Conservation (phyloP, 2,329 filamentous ascomycete genomes). For the Zymoseptoria crescenta region DNA sequence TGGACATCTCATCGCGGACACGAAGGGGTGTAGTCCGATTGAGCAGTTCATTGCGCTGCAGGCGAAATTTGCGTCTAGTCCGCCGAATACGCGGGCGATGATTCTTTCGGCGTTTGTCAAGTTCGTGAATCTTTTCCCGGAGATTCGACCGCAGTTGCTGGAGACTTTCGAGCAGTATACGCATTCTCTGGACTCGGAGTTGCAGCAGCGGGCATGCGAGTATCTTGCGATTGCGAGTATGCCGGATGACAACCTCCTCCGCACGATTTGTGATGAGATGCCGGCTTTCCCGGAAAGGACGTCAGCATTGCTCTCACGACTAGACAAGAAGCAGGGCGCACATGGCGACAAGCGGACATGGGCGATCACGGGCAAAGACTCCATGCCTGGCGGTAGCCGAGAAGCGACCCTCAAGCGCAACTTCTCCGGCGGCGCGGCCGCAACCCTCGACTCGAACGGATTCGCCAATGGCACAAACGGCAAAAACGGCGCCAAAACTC, state of each 20-base stretch:
- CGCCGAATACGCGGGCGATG: constrained; percentile 83
- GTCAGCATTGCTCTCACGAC: constrained; percentile 79
- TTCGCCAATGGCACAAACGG: constrained; percentile 22
- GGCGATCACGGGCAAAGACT: constrained; percentile 95
- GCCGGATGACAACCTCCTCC: constrained; percentile 80
- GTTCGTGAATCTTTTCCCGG: constrained; percentile 95
- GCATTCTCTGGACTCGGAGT: constrained; percentile 86
- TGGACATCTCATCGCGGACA: constrained; percentile 91
- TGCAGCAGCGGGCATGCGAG: constrained; percentile 94
- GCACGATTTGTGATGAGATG: constrained; percentile 97
- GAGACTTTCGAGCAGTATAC: constrained; percentile 88
- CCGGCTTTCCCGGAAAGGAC: constrained; percentile 92
- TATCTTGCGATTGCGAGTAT: constrained; percentile 80
- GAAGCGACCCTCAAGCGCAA: constrained; percentile 76
- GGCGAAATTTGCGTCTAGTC: constrained; percentile 79
- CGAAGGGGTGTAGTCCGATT: constrained; percentile 84
- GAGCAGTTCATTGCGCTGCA: constrained; percentile 94
- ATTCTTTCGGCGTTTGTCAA: constrained; percentile 94
- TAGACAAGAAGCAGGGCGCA: constrained; percentile 82
- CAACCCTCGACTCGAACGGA: constrained; percentile 34
- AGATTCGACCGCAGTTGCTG: constrained; percentile 92
- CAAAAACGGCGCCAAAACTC: constrained; percentile 25
- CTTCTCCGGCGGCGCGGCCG: constrained; percentile 52
- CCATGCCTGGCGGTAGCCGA: constrained; percentile 54
- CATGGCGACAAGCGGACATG: constrained; percentile 94